Evolutionary conservation across 495 filamentous ascomycete genomes (phyloP).

Genomic region (Aspergillus hancockii): DNA sequence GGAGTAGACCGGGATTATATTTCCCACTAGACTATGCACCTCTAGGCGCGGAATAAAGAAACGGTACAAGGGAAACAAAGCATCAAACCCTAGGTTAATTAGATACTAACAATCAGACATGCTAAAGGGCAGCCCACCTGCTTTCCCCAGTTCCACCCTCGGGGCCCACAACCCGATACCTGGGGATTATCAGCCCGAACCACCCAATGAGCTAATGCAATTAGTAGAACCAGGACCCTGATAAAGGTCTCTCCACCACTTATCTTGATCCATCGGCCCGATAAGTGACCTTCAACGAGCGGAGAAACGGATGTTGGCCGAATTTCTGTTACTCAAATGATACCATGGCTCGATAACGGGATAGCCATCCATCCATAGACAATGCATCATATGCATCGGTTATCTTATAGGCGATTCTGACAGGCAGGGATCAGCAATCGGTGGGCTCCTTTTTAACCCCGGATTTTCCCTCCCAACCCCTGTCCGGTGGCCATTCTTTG

Average conservation of each 20-base stretch:
- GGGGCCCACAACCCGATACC: slow-evolving; percentile 12
- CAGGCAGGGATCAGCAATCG: not conserved
- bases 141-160: slow-evolving; percentile 27
- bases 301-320: not conserved
- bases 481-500: not conserved
- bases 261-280: slow-evolving; percentile 6
- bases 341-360: not conserved
- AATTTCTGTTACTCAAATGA: slow-evolving; percentile 14
- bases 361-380: not conserved
- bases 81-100: too few relatives aligned
- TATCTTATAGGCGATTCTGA: not conserved
- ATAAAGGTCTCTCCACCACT: slow-evolving; percentile 1
- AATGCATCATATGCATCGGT: not conserved
- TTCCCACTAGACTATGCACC: too few relatives aligned
- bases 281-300: not conserved
- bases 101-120: not conserved
- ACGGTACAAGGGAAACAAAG: too few relatives aligned
- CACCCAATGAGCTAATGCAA: not conserved
- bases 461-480: not conserved
- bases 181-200: not conserved
- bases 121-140: not conserved
- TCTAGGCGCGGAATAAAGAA: too few relatives aligned
- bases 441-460: slow-evolving; percentile 7
- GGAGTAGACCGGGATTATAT: too few relatives aligned
- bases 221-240: not conserved